Evolutionary conservation across 257 asterid species (phyloP), one percentile per base, ranked within the genome.

Genomic region (Scutellaria galericulata): DNA sequence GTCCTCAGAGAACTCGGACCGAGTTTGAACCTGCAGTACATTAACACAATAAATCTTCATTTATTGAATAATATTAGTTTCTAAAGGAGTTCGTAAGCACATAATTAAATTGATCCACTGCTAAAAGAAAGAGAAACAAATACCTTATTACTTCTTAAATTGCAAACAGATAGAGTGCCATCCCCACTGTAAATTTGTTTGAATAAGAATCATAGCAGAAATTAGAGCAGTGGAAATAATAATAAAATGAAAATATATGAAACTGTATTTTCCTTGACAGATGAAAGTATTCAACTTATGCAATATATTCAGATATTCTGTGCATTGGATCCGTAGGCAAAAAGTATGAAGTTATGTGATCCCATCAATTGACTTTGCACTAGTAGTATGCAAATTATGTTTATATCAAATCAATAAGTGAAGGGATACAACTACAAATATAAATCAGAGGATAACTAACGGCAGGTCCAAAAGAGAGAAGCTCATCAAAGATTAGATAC

Each of bases 1-100:
- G 62, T 91, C 97, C 84, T 91, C 99, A 24, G 96, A 89, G 82
- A 94, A 94, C 80, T 94, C 97, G 4, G 99, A 94, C 45, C 83
- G 88, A 70, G 89, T 89, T 83, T 90, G 97, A 71, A 94, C 80
- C 98, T 89, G 83, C 71, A 80, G 69, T 31, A 40, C 7, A 70
- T 71, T 48, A 73, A 57, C 31, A 57, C 59, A 59, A 42, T 44
- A 69, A 1, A 20, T 45, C 53, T 39, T 77, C 14, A 61, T 46
- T 56, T 18, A 68, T 64, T 47, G 35, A 67, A 24, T 39, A 54
- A 40, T 45, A 60, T 7, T 61, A 70, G 70, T 22, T n/a, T 68
- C 20, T 44, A 9, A 68, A 13, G 50, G 35, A 15, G 12, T 53
- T 70, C 12, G 4, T 18, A 50, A 56, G 47, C 50, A 75, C 7